These are phyloP conservation scores for Corylus avellana DNA, from an alignment of 306 rosid genomes.

Conservation along the genomic window DNA sequence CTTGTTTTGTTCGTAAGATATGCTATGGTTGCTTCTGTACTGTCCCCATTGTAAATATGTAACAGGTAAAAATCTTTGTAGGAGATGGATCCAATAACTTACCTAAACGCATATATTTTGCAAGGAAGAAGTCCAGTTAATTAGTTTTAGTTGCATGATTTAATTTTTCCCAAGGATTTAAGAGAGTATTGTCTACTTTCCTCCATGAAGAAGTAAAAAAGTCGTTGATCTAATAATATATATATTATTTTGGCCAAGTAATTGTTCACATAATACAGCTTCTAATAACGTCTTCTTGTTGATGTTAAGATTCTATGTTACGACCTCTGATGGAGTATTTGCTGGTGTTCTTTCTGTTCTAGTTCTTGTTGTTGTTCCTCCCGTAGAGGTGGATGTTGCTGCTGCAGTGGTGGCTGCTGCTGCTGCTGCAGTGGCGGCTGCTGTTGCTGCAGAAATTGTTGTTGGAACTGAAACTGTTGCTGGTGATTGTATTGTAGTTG, in stretches of 20 bases:
- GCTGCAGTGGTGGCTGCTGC: slow-evolving; percentile 45
- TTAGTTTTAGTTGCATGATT: no score
- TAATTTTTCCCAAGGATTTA: no score
- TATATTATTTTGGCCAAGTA: neutral
- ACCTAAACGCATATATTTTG: no score
- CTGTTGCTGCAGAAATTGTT: slow-evolving; percentile 20
- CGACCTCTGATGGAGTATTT: slow-evolving; percentile 13
- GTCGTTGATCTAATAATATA: neutral
- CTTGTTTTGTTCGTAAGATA: no score
- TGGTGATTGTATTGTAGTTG: slow-evolving; percentile 15
- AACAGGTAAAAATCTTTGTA: no score
- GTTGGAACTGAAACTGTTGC: slow-evolving; percentile 45
- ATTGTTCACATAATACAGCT: neutral
- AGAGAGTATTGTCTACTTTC: neutral
- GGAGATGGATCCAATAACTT: no score
- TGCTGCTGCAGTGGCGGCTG: slow-evolving; percentile 36
- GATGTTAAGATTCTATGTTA: slow-evolving; percentile 22
- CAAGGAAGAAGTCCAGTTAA: no score
- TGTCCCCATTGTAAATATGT: no score
- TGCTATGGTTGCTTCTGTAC: no score
- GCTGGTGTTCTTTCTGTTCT: slow-evolving; percentile 33
- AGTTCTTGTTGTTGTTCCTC: slow-evolving; percentile 40
- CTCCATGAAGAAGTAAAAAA: neutral
- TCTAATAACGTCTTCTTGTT: slow-evolving; percentile 29
- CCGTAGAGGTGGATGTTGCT: slow-evolving; percentile 25